phyloP scores from a whole-genome alignment of 495 filamentous ascomycete species.

The Talaromyces adpressus region DNA sequence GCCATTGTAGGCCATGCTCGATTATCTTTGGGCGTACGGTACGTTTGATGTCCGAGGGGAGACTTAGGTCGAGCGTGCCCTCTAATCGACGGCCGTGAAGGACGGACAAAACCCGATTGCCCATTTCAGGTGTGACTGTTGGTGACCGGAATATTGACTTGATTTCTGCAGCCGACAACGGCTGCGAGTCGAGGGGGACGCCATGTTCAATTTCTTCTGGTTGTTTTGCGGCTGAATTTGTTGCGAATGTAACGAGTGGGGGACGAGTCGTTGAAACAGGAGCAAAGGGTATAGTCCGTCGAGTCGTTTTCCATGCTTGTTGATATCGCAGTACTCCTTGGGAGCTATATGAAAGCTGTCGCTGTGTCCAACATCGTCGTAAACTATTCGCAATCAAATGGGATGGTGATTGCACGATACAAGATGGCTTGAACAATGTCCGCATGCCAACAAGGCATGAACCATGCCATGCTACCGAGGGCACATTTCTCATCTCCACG shows the following conservation, averaged over 20 bases:
- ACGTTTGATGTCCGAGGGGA: conserved; percentile 39
- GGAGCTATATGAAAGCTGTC: conserved; percentile 1
- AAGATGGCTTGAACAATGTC: conserved; percentile 21
- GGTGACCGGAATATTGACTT: conserved; percentile 52
- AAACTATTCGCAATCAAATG: not conserved
- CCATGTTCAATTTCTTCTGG: conserved; percentile 3
- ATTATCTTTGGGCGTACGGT: conserved; percentile 22
- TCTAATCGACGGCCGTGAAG: conserved; percentile 68
- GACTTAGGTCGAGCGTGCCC: conserved; percentile 60
- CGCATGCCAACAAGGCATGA: conserved; percentile 34
- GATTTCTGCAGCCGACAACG: conserved; percentile 48
- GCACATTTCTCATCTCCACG: conserved; percentile 42
- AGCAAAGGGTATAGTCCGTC: conserved; percentile 13
- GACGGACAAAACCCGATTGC: conserved; percentile 59
- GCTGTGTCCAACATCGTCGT: not conserved
- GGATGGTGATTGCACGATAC: not conserved
- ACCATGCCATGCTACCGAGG: conserved; percentile 38
- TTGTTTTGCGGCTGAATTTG: not conserved
- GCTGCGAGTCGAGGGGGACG: conserved; percentile 12
- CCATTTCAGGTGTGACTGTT: conserved; percentile 40
- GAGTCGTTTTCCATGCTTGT: conserved; percentile 16
- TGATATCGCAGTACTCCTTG: not conserved
- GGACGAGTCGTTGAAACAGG: conserved; percentile 8
- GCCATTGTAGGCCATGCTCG: conserved; percentile 54
- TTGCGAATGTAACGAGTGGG: conserved; percentile 6